These are phyloP conservation scores for Eucalyptus pauciflora DNA, from an alignment of 345 rosid species.

Conservation along the genomic window DNA sequence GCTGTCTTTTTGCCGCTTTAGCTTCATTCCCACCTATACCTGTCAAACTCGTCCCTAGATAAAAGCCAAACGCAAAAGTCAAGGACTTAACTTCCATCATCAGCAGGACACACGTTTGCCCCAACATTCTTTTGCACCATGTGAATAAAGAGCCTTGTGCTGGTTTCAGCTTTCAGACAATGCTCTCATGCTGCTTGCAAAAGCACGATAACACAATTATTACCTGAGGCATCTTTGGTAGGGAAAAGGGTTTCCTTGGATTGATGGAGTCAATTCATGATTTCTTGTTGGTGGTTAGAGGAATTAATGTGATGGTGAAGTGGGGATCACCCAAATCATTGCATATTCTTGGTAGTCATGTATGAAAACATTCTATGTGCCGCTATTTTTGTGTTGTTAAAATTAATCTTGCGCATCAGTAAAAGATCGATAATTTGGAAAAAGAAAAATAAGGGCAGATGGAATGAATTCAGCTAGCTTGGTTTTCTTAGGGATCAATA, in stretches of 20 bases:
- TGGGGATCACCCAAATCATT: background rate
- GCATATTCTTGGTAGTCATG: background rate
- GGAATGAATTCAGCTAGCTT: background rate
- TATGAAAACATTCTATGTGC: background rate
- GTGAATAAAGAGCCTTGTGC: background rate
- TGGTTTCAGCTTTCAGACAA: background rate
- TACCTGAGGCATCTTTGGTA: background rate
- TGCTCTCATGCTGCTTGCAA: background rate
- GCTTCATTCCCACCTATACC: background rate
- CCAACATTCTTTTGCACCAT: background rate
- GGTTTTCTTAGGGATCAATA: background rate
- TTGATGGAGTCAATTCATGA: background rate
- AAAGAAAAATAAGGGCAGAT: background rate
- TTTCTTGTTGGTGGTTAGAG: background rate
- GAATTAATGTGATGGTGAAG: background rate
- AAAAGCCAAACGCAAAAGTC: background rate
- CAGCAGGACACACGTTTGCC: background rate
- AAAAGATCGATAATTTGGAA: background rate
- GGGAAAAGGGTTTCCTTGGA: background rate
- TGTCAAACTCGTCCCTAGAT: background rate
- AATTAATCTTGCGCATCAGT: background rate
- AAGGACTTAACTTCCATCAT: background rate
- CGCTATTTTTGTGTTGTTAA: background rate
- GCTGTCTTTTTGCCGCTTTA: conserved; percentile 24
- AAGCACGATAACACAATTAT: background rate